Conservation (phyloP, 176 grass and related monocot species). For the Ananas comosus region DNA sequence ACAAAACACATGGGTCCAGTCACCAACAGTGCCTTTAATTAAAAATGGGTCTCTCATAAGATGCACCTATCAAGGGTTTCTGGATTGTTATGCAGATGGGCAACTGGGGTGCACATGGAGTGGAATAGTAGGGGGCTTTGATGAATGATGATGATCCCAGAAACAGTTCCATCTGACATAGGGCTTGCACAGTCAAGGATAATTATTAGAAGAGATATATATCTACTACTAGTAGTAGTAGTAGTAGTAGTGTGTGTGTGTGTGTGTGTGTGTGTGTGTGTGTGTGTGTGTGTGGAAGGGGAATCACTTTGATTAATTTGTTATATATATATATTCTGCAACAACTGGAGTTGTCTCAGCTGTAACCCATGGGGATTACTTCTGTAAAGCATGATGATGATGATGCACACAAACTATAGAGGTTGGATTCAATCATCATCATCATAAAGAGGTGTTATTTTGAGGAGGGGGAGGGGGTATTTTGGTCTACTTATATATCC, state of each 20-base stretch:
- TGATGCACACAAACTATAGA: not conserved
- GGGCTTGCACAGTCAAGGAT: not conserved
- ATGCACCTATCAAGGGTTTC: too few relatives aligned
- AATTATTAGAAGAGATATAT: not conserved
- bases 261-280: not conserved
- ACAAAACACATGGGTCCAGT: too few relatives aligned
- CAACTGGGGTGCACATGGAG: slow-evolving; percentile 16
- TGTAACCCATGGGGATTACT: not conserved
- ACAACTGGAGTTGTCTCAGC: not conserved
- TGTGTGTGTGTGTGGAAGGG: not conserved
- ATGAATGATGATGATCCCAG: not conserved
- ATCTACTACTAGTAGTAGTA: too few relatives aligned
- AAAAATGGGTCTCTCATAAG: too few relatives aligned
- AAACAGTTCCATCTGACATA: not conserved
- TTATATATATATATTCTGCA: not conserved
- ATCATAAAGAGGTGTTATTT: not conserved
- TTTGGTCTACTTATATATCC: not conserved
- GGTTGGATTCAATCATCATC: too few relatives aligned
- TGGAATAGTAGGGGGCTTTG: not conserved
- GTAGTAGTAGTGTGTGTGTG: too few relatives aligned
- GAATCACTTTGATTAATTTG: not conserved
- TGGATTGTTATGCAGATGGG: not conserved
- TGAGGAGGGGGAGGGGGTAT: too few relatives aligned
- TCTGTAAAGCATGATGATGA: not conserved
- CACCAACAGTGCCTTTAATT: too few relatives aligned